Conservation (phyloP, 306 rosid genomes). For the Malus sieversii region DNA sequence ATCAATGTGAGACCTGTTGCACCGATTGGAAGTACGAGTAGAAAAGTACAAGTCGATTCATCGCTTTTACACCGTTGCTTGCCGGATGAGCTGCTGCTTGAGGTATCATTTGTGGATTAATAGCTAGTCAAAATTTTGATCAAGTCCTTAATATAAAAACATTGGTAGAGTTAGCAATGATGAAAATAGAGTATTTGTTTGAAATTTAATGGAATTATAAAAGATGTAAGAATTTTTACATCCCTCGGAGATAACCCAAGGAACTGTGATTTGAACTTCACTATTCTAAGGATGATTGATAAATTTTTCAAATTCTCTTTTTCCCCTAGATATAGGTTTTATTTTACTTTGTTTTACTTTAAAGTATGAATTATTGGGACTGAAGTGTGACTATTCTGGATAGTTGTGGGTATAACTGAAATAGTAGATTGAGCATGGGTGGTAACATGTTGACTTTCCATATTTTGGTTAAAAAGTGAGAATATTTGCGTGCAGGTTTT, state of each 20-base stretch:
- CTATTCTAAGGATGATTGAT: background rate
- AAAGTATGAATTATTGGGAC: background rate
- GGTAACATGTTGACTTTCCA: background rate
- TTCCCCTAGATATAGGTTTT: background rate
- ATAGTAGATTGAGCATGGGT: background rate
- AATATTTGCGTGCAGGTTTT: constrained; percentile 45
- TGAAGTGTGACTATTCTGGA: background rate
- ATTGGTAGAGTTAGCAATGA: background rate
- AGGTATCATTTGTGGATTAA: constrained; percentile 40
- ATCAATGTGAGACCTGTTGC: constrained; percentile 93
- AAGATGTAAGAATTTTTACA: background rate
- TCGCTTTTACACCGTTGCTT: constrained; percentile 62
- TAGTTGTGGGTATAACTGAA: background rate
- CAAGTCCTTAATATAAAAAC: background rate
- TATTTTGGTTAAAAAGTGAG: background rate
- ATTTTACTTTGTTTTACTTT: background rate
- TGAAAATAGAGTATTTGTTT: background rate
- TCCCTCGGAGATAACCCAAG: background rate
- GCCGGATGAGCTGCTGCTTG: constrained; percentile 85
- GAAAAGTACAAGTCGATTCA: constrained; percentile 64
- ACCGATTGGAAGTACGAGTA: constrained; percentile 79
- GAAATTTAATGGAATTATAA: background rate
- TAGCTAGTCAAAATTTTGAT: background rate
- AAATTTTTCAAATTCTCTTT: background rate
- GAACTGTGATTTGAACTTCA: background rate